Evolutionary conservation across 2,329 filamentous ascomycete genomes (phyloP).

Genomic region (Hymenoscyphus infarciens): DNA sequence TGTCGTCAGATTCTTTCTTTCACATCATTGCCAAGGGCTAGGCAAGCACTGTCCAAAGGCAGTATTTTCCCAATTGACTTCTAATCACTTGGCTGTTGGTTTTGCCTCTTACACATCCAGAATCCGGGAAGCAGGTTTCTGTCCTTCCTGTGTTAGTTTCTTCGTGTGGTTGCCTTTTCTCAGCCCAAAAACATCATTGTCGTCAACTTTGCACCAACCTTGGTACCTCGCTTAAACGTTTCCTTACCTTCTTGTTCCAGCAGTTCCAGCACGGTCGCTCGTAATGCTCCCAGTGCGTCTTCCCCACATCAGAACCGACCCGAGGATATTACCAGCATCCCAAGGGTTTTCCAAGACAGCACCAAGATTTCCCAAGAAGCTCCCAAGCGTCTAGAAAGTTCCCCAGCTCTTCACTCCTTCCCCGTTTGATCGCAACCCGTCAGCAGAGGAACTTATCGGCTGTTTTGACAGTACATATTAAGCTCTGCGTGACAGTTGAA

Average conservation of each 20-base stretch:
- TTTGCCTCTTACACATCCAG: neutral
- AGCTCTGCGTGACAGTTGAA: neutral
- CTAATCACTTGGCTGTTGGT: neutral
- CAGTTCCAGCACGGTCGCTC: neutral
- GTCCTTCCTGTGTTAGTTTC: neutral
- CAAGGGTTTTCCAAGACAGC: neutral
- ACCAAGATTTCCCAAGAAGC: constrained; percentile 17
- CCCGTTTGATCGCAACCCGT: neutral
- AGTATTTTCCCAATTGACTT: constrained; percentile 4
- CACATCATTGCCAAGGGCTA: neutral
- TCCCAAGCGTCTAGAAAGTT: constrained; percentile 2
- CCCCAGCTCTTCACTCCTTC: constrained; percentile 1
- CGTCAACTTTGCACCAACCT: neutral
- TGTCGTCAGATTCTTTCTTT: neutral
- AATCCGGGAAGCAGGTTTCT: neutral
- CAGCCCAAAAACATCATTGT: neutral
- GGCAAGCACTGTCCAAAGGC: neutral
- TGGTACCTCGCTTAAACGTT: neutral
- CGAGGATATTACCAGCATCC: neutral
- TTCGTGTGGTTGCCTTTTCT: neutral
- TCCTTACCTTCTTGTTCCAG: neutral
- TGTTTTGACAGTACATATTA: neutral
- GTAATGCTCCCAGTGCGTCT: neutral
- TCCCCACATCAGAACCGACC: neutral
- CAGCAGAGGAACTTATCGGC: neutral